Evolutionary conservation across 345 rosid genomes (phyloP).

Genomic region (Lenwebbia sp.): DNA sequence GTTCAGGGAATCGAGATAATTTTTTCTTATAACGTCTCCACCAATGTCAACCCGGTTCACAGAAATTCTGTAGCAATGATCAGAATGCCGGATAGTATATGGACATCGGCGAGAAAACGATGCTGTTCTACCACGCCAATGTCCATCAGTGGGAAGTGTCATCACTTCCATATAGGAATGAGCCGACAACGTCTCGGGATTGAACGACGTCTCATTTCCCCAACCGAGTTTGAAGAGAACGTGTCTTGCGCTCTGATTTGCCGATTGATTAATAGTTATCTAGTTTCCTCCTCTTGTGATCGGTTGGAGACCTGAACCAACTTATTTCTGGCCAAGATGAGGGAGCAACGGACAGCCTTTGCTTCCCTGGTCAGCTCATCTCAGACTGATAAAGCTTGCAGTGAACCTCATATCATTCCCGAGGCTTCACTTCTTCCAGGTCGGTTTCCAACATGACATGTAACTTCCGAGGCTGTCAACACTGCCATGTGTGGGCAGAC

Average conservation of each 20-base stretch:
- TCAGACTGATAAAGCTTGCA: conserved; percentile 76
- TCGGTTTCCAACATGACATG: conserved; percentile 48
- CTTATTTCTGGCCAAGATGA: conserved; percentile 70
- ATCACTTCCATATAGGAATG: background rate
- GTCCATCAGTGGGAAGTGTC: background rate
- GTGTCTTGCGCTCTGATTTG: background rate
- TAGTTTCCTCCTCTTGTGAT: conserved; percentile 1
- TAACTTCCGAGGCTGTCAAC: conserved; percentile 69
- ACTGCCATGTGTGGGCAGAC: conserved; percentile 65
- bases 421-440: conserved; percentile 76
- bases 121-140: background rate
- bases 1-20: background rate
- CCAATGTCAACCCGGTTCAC: background rate
- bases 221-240: background rate
- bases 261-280: background rate
- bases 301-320: conserved; percentile 76
- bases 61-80: background rate
- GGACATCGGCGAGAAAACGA: background rate
- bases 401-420: conserved; percentile 78
- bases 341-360: conserved; percentile 74
- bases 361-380: conserved; percentile 79
- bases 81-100: background rate
- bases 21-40: background rate
- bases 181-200: background rate
- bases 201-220: background rate